Percentiles rank a stretch among this genome's conserved stretches.
phyloP scores from a whole-genome alignment of 2,329 filamentous ascomycete species.

The Metarhizium robertsii region DNA sequence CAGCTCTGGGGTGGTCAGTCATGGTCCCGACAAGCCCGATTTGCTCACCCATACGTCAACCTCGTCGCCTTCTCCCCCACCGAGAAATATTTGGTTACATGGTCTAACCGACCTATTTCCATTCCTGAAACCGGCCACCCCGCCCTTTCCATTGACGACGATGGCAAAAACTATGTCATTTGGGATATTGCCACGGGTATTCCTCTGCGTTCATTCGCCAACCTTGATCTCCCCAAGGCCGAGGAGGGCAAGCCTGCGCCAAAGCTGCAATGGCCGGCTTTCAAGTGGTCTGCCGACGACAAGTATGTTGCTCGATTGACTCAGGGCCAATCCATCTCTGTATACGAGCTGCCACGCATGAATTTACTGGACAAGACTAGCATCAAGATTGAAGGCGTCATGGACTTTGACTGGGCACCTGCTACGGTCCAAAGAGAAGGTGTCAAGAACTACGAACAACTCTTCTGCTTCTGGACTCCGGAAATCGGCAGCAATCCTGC shows the following conservation, averaged over 20 bases:
- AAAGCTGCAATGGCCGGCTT: conserved; percentile 95
- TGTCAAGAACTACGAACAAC: conserved; percentile 86
- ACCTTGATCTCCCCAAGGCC: conserved; percentile 63
- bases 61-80: conserved; percentile 89
- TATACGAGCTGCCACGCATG: conserved; percentile 87
- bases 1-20: conserved; percentile 91
- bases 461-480: conserved; percentile 97
- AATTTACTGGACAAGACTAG: conserved; percentile 81
- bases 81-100: conserved; percentile 91
- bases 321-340: conserved; percentile 78
- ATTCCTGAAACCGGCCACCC: conserved; percentile 84
- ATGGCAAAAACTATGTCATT: conserved; percentile 98
- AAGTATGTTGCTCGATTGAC: conserved; percentile 92
- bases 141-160: conserved; percentile 79
- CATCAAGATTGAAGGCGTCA: conserved; percentile 92
- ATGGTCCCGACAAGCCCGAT: conserved; percentile 86
- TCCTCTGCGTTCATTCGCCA: conserved; percentile 87
- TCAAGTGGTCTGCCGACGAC: conserved; percentile 98
- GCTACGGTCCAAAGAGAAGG: conserved; percentile 72
- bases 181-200: conserved; percentile 91
- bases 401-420: conserved; percentile 98
- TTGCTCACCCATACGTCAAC: conserved; percentile 92
- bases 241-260: conserved; percentile 56
- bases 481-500: conserved; percentile 97
- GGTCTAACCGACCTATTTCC: conserved; percentile 88